These are phyloP conservation scores for Thermothielavioides terrestris DNA, from an alignment of 495 filamentous ascomycete species.

Conservation along the genomic window DNA sequence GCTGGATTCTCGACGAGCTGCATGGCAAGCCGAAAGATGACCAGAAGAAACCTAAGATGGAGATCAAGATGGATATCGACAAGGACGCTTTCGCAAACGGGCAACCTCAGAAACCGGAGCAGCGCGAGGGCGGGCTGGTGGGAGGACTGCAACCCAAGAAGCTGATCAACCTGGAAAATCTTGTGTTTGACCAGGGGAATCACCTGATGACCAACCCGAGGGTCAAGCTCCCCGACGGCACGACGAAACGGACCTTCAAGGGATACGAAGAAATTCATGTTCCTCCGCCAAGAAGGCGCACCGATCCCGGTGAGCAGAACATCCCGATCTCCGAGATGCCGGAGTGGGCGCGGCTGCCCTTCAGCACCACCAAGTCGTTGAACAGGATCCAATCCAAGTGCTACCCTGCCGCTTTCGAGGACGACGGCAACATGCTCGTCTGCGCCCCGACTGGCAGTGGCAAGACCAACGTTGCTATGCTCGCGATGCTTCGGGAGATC, in stretches of 20 bases:
- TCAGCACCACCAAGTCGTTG: conserved; percentile 65
- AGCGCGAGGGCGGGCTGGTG: conserved; percentile 57
- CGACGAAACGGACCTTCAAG: conserved; percentile 89
- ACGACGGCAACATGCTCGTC: conserved; percentile 95
- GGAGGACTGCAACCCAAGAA: conserved; percentile 83
- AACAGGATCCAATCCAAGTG: conserved; percentile 95
- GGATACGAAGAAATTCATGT: conserved; percentile 98
- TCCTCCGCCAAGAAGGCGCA: conserved; percentile 75
- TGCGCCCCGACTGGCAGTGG: conserved; percentile 96
- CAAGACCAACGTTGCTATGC: conserved; percentile 98
- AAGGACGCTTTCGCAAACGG: conserved; percentile 48
- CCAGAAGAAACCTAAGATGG: conserved; percentile 56
- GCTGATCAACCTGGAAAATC: conserved; percentile 86
- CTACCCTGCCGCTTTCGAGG: conserved; percentile 81
- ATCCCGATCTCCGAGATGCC: conserved; percentile 81
- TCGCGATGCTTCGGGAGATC: conserved; percentile 90
- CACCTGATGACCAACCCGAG: conserved; percentile 97
- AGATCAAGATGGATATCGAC: conserved; percentile 95
- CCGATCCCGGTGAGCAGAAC: conserved; percentile 67
- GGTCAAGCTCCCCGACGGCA: conserved; percentile 90
- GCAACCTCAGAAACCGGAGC: conserved; percentile 30
- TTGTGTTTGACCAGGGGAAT: conserved; percentile 95
- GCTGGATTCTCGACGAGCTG: conserved; percentile 77
- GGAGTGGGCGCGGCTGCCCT: conserved; percentile 82
- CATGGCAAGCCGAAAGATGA: conserved; percentile 49